Evolutionary conservation across 768 basidiomycete genomes (phyloP), one percentile per base, ranked within the genome.

Genomic region (Tricholoma sp.): DNA sequence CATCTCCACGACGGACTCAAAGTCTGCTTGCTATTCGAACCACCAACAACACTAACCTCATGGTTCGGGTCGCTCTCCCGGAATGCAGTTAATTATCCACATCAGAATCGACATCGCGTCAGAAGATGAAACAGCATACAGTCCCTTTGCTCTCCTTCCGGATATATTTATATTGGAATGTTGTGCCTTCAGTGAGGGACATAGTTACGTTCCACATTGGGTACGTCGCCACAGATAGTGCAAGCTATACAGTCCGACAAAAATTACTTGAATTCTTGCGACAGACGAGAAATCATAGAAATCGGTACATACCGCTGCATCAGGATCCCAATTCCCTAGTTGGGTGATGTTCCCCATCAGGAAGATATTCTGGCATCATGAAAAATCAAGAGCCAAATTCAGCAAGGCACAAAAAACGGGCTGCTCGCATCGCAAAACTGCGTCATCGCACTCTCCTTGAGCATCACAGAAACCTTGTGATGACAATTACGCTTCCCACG

Each of bases 21-120:
- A 1, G 72, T 76, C 58, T 76, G 73, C 37, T 37, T 37, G 13
- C 12, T 15, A 10, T 75, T 66, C 1, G 74, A 77, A 5, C 74
- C 75, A 1, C 70, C 44, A 28, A 65, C 72, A 4, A 77, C 73
- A 8, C 75, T 82, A 2, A 68, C 74, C 42, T 74, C 70, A 37
- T 82, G 73, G 58, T 85, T 83, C 3, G 84, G 83, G 59, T 84
- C 82, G 0, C 80, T 80, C 63, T 86, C 85, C 83, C 83, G 85
- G 9, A 74, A 70, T n/a, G n/a, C 48, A 86, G 65, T 81, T 81
- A 50, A 34, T 53, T 24, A 3, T 39, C 12, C 7, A 39, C 12
- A 33, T 57, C 31, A 36, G 11, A 50, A 24, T n/a, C 36, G 20
- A 18, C 36, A 13, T 39, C 18, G 20, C 28, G 8, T 5, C 20